These are phyloP conservation scores for Vanilla planifolia DNA, from an alignment of 106 monocot genomes.

Conservation along the genomic window DNA sequence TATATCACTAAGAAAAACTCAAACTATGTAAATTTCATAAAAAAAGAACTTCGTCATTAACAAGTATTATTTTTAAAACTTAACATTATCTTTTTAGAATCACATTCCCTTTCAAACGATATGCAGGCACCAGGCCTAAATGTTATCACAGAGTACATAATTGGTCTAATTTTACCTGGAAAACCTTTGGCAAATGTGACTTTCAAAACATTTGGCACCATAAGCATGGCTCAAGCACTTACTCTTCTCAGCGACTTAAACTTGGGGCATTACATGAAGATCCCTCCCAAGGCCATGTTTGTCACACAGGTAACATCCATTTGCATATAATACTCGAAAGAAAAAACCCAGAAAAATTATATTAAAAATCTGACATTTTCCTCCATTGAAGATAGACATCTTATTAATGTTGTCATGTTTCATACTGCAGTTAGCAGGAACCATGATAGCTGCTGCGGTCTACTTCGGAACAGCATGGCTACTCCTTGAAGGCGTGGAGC, in stretches of 20 bases:
- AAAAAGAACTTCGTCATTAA: no score
- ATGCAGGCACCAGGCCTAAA: slow-evolving; percentile 70
- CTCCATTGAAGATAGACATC: background rate
- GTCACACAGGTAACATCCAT: slow-evolving; percentile 44
- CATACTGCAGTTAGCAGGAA: slow-evolving; percentile 48
- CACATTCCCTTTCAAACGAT: no score
- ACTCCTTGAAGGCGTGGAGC: slow-evolving; percentile 39
- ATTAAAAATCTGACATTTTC: background rate
- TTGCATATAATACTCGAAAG: background rate
- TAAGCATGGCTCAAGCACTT: slow-evolving; percentile 75
- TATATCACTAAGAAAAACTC: no score
- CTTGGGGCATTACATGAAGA: slow-evolving; percentile 95
- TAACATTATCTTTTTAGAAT: no score
- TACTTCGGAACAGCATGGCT: slow-evolving; percentile 79
- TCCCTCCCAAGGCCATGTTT: slow-evolving; percentile 88
- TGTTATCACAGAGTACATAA: slow-evolving; percentile 74
- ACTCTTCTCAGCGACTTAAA: slow-evolving; percentile 69
- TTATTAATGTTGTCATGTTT: background rate
- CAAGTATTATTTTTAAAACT: no score
- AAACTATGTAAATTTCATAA: no score
- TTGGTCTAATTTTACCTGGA: slow-evolving; percentile 73
- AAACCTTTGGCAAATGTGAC: slow-evolving; percentile 81
- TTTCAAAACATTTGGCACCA: slow-evolving; percentile 86
- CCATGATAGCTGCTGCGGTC: slow-evolving; percentile 37
- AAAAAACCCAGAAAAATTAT: background rate